phyloP scores from a whole-genome alignment of 179 eudicot species.

The Drosera spatulata region DNA sequence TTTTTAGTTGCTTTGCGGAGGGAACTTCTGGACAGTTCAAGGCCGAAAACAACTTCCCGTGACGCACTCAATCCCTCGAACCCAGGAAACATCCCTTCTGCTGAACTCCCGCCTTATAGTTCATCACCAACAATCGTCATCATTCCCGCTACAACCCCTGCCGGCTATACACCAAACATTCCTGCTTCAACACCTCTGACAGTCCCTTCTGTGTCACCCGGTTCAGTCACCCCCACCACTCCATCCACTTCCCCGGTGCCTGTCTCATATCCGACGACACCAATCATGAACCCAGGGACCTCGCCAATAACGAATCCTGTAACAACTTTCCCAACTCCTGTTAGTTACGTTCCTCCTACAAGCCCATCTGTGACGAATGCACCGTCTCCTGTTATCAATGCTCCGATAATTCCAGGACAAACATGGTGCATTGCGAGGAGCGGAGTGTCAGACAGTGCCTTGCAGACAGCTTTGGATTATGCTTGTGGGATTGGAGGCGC shows the following conservation, averaged over 20 bases:
- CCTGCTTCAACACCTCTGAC: slow-evolving; percentile 18
- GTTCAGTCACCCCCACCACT: too few species aligned
- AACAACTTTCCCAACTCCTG: slow-evolving; percentile 26
- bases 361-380: slow-evolving; percentile 26
- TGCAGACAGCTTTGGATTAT: slow-evolving; percentile 76
- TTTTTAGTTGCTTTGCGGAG: too few species aligned
- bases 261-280: too few species aligned
- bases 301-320: slow-evolving; percentile 18
- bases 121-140: too few species aligned
- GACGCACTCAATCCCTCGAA: too few species aligned
- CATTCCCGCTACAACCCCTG: slow-evolving; percentile 7
- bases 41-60: too few species aligned
- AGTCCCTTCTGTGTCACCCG: slow-evolving; percentile 19
- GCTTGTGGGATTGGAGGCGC: slow-evolving; percentile 91
- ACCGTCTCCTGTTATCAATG: slow-evolving; percentile 14
- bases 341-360: slow-evolving; percentile 23
- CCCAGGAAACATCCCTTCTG: too few species aligned
- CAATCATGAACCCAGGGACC: too few species aligned
- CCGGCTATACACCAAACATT: slow-evolving; percentile 15
- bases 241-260: too few species aligned
- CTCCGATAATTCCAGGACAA: slow-evolving; percentile 40
- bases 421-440: slow-evolving; percentile 77
- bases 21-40: too few species aligned
- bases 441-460: slow-evolving; percentile 36
- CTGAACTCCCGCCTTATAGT: too few species aligned